Conservation (phyloP, 2,329 filamentous ascomycete genomes). For the Botrytis sinoallii region DNA sequence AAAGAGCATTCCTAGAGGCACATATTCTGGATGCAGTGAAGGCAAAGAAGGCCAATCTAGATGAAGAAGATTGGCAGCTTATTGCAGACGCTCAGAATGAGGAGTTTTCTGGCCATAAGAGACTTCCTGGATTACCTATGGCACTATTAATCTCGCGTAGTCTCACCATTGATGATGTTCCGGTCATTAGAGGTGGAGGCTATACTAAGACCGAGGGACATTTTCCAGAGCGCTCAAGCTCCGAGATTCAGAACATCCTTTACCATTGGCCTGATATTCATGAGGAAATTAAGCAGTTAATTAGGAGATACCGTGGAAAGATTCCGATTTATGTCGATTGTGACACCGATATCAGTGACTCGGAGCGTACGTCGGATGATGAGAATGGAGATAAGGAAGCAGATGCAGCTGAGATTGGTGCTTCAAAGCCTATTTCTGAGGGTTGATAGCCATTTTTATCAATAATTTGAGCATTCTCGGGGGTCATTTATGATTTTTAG, state of each 20-base stretch:
- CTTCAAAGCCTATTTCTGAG: not conserved
- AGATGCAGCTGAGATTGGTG: not conserved
- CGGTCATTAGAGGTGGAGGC: not conserved
- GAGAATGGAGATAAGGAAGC: not conserved
- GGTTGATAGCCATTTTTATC: not conserved
- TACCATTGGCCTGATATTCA: slow-evolving; percentile 14
- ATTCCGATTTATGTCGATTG: not conserved
- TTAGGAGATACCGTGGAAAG: not conserved
- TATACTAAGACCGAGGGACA: not conserved
- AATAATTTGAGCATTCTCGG: not conserved
- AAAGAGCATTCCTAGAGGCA: not conserved
- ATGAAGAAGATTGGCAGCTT: not conserved
- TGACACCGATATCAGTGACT: slow-evolving; percentile 4
- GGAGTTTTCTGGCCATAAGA: not conserved
- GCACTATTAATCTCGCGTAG: not conserved
- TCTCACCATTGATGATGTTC: not conserved
- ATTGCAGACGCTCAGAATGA: not conserved
- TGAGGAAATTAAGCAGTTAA: not conserved
- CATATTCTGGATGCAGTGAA: not conserved
- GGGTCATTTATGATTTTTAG: not conserved
- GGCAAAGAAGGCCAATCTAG: not conserved
- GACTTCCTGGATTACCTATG: not conserved
- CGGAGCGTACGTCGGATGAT: not conserved
- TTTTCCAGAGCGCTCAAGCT: not conserved
- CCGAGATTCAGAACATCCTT: not conserved